Evolutionary conservation across 2,329 filamentous ascomycete species (phyloP), one percentile per base, ranked within the genome.

Genomic region (Elsinoe arachidis): DNA sequence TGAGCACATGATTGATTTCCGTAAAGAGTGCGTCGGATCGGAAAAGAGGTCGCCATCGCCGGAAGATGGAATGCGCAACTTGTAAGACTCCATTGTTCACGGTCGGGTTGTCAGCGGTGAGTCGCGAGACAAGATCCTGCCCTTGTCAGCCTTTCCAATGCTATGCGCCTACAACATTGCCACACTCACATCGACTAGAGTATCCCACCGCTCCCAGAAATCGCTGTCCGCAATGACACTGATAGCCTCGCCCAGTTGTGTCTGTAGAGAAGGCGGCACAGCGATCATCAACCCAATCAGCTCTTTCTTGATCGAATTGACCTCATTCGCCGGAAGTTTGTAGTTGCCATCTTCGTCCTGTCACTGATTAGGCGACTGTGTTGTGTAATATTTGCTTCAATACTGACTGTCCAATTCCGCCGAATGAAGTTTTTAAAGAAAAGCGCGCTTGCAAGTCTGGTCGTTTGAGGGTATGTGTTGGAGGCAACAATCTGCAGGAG

Each of bases 391-490:
- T 58, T 12, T 46, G 15, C 12, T 5, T 23, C 41, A 17, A 17
- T 55, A 77, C 82, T 64, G 74, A 86, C 84, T 65, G 90, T 88
- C 83, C 95, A 99, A 78, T 90, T 93, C 69, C 87, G 84, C 72
- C 88, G 87, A 68, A 99, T 90, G 73, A 96, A 95, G 77, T 99
- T 99, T 76, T 99, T 99, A 82, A 99, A 99, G 76, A 88, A 93
- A 60, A 99, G 80, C 26, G 93, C 89, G 66, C 88, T 89, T 5
- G 92, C 84, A 41, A 99, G 84, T 61, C 93, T 85, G 60, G 88
- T 93, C 66, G 88, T 92, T 63, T 79, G 74, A 39, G 89, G 85
- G 62, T 87, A 82, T 41, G 80, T 76, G 58, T 85, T 82, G 63
- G 86, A 84, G 62, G 88, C 89, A 66, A 96, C 90, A 68, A 97